A percentile compares a stretch with the other conserved stretches of the same genome.
Evolutionary conservation across 2,329 filamentous ascomycete genomes (phyloP).

Genomic region (Fusarium tjaetaba): DNA sequence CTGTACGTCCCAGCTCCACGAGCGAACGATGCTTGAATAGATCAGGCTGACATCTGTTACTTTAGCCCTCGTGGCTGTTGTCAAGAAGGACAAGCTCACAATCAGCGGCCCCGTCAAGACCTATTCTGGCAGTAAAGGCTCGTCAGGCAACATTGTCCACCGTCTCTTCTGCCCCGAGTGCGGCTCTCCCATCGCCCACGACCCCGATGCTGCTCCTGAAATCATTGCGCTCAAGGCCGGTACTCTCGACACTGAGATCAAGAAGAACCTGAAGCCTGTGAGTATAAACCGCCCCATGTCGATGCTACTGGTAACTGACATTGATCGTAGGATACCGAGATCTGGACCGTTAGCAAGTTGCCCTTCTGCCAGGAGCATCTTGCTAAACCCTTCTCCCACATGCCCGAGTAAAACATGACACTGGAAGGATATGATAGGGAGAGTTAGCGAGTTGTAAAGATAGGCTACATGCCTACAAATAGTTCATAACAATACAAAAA

Average conservation of each 20-base stretch:
- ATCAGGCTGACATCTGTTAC: conserved; percentile 6
- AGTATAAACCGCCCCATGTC: conserved; percentile 37
- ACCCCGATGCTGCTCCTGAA: conserved; percentile 74
- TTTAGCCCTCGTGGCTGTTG: conserved; percentile 71
- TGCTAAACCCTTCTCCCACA: conserved; percentile 69
- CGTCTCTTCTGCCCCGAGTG: conserved; percentile 76
- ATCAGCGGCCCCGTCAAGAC: conserved; percentile 73
- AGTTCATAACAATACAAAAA: background rate
- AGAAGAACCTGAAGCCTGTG: conserved; percentile 74
- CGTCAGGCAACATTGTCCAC: conserved; percentile 71
- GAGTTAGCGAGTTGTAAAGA: conserved; percentile 1
- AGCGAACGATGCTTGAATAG: background rate
- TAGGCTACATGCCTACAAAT: background rate
- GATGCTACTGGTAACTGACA: conserved; percentile 11
- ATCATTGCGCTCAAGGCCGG: conserved; percentile 77
- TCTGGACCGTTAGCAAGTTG: conserved; percentile 75
- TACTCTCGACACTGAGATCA: conserved; percentile 69
- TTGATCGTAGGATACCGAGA: conserved; percentile 68
- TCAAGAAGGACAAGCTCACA: conserved; percentile 72
- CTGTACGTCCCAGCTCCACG: conserved; percentile 56
- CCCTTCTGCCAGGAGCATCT: conserved; percentile 75
- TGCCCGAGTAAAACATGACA: conserved; percentile 61
- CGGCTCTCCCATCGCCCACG: conserved; percentile 75
- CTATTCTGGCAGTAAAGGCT: conserved; percentile 65
- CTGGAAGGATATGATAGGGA: conserved; percentile 2